phyloP scores from a whole-genome alignment of 2,329 filamentous ascomycete species.

The Colletotrichum sidae region DNA sequence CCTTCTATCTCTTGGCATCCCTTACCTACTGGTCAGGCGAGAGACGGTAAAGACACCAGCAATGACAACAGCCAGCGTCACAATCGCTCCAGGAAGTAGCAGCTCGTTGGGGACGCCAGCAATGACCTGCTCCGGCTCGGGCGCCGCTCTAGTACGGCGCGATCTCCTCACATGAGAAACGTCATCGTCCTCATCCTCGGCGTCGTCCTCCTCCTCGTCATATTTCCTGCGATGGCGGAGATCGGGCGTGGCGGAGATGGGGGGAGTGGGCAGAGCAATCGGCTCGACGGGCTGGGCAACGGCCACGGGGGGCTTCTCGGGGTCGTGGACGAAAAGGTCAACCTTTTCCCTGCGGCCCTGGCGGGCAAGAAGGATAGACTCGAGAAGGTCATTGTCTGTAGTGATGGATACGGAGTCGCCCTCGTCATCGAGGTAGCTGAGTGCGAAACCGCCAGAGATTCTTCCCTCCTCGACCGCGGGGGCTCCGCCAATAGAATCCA shows the following conservation, averaged over 20 bases:
- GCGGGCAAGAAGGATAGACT: conserved; percentile 87
- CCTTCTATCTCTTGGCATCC: conserved; percentile 30
- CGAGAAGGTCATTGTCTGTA: conserved; percentile 90
- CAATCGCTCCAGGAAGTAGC: conserved; percentile 91
- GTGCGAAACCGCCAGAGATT: conserved; percentile 84
- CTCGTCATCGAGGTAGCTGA: conserved; percentile 97
- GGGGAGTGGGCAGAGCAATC: conserved; percentile 56
- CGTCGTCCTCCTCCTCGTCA: conserved; percentile 69
- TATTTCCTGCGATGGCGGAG: conserved; percentile 63
- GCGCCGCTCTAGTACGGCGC: conserved; percentile 51
- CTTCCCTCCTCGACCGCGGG: conserved; percentile 84
- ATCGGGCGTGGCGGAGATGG: conserved; percentile 57
- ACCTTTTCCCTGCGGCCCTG: conserved; percentile 88
- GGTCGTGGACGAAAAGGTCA: conserved; percentile 95
- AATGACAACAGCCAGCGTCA: conserved; percentile 94
- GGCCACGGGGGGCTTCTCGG: conserved; percentile 85
- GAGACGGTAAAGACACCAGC: conserved; percentile 92
- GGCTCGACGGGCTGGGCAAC: conserved; percentile 63
- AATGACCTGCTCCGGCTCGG: conserved; percentile 81
- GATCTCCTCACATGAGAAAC: conserved; percentile 60
- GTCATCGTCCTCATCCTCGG: conserved; percentile 65
- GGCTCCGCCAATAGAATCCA: conserved; percentile 84
- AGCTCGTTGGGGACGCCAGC: conserved; percentile 94
- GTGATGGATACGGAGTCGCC: conserved; percentile 98
- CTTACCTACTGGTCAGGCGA: conserved; percentile 69